Evolutionary conservation across 2,329 filamentous ascomycete species (phyloP).

Genomic region (Passalora sequoiae): DNA sequence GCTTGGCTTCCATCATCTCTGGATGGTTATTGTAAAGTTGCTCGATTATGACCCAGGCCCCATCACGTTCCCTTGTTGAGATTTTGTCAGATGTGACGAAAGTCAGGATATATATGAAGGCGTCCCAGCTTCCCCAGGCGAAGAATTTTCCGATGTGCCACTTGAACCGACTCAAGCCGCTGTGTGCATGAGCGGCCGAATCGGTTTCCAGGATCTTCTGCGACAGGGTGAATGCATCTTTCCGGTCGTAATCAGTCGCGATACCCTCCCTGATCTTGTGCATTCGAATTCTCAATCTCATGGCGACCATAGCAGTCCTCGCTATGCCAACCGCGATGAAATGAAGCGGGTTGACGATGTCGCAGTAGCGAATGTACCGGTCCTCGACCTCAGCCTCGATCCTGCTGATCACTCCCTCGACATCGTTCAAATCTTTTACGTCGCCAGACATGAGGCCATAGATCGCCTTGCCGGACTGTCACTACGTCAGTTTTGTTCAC

Average conservation of each 20-base stretch:
- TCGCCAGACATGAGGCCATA: slow-evolving; percentile 1
- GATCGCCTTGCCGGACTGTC: background rate
- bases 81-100: slow-evolving; percentile 23
- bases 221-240: slow-evolving; percentile 38
- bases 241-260: slow-evolving; percentile 28
- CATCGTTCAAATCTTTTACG: slow-evolving; percentile 11
- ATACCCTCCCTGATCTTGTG: slow-evolving; percentile 33
- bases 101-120: slow-evolving; percentile 32
- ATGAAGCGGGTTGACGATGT: slow-evolving; percentile 39
- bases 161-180: slow-evolving; percentile 42
- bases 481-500: too few relatives aligned
- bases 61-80: slow-evolving; percentile 19
- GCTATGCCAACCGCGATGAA: slow-evolving; percentile 41
- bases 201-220: slow-evolving; percentile 40
- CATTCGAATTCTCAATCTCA: slow-evolving; percentile 43
- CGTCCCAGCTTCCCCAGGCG: slow-evolving; percentile 32
- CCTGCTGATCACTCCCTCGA: slow-evolving; percentile 30
- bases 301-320: slow-evolving; percentile 39
- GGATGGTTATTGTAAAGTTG: slow-evolving; percentile 40
- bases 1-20: slow-evolving; percentile 33
- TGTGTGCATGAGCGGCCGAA: slow-evolving; percentile 36
- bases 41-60: slow-evolving; percentile 41
- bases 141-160: slow-evolving; percentile 49
- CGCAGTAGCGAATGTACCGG: slow-evolving; percentile 41
- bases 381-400: slow-evolving; percentile 39